phyloP scores from a whole-genome alignment of 768 basidiomycete species.

The Tylopilus sp. region DNA sequence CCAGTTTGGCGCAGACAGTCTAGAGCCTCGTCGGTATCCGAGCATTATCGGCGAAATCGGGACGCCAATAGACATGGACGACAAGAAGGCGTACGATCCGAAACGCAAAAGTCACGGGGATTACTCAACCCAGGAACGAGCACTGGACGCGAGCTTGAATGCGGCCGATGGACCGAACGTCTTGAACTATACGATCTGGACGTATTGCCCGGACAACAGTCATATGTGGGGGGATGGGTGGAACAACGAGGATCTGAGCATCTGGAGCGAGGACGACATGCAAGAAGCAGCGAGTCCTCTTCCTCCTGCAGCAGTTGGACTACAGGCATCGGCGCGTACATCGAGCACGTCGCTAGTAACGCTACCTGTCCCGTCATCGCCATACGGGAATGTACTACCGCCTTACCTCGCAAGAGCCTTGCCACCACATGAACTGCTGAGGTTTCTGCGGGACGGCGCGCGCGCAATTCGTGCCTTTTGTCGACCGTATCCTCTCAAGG shows the following conservation, averaged over 20 bases:
- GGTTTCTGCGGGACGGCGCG: conserved; percentile 81
- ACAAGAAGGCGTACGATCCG: conserved; percentile 72
- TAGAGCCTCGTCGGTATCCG: conserved; percentile 48
- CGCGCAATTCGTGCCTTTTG: conserved; percentile 82
- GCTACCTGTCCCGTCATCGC: conserved; percentile 14
- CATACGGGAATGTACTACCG: conserved; percentile 4
- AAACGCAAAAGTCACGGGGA: conserved; percentile 55
- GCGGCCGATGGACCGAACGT: conserved; percentile 73
- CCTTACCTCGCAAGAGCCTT: neutral
- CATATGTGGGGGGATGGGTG: conserved; percentile 95
- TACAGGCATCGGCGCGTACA: conserved; percentile 6
- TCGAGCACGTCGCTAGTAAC: conserved; percentile 23
- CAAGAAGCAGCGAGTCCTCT: neutral
- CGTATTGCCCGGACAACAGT: conserved; percentile 76
- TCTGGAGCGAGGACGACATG: conserved; percentile 82
- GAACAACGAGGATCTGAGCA: conserved; percentile 93
- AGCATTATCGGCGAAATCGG: conserved; percentile 96
- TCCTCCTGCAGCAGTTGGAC: neutral
- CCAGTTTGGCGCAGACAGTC: conserved; percentile 44
- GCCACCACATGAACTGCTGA: conserved; percentile 28
- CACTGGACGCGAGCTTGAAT: conserved; percentile 82
- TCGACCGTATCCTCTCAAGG: conserved; percentile 76
- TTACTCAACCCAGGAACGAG: conserved; percentile 72
- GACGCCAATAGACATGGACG: conserved; percentile 92
- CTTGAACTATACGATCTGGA: conserved; percentile 85